A percentile compares a stretch with the other conserved stretches of the same genome.
Evolutionary conservation across 202 grass and related monocot genomes (phyloP).

Genomic region (Miscanthus sacchariflorus): DNA sequence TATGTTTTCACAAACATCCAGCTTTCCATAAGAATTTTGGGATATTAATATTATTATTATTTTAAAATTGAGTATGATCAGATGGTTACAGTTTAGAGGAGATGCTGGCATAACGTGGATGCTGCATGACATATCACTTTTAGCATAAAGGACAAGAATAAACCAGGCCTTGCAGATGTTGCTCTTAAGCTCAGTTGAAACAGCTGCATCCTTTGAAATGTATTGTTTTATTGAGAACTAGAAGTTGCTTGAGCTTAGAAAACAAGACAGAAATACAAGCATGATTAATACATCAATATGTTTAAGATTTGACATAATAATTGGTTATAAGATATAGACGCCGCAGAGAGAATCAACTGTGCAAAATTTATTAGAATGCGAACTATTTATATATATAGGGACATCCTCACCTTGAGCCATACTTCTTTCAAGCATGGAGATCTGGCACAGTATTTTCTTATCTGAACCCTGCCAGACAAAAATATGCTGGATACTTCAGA

Average conservation of each 20-base stretch:
- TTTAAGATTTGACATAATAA: neutral
- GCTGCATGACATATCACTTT: too few relatives aligned
- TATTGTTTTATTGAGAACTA: neutral
- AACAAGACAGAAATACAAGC: neutral
- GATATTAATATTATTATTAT: too few relatives aligned
- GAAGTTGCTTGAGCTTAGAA: neutral
- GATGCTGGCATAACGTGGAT: too few relatives aligned
- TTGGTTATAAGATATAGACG: constrained; percentile 9
- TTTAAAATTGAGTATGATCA: too few relatives aligned
- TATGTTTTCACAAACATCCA: too few relatives aligned
- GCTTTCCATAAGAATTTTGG: too few relatives aligned
- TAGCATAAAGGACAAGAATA: too few relatives aligned
- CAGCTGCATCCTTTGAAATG: neutral
- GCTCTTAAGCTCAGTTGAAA: neutral
- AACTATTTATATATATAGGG: constrained; percentile 14
- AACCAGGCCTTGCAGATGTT: too few relatives aligned
- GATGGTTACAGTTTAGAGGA: too few relatives aligned
- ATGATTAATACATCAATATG: constrained; percentile 10
- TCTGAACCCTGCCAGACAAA: constrained; percentile 72
- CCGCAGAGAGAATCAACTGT: neutral
- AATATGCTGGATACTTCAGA: constrained; percentile 30
- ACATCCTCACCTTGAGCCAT: constrained; percentile 85
- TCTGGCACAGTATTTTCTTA: constrained; percentile 90
- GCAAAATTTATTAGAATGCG: neutral
- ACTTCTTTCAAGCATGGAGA: constrained; percentile 99